phyloP scores from a whole-genome alignment of 2,329 filamentous ascomycete species.

The Aspergillus proliferans region DNA sequence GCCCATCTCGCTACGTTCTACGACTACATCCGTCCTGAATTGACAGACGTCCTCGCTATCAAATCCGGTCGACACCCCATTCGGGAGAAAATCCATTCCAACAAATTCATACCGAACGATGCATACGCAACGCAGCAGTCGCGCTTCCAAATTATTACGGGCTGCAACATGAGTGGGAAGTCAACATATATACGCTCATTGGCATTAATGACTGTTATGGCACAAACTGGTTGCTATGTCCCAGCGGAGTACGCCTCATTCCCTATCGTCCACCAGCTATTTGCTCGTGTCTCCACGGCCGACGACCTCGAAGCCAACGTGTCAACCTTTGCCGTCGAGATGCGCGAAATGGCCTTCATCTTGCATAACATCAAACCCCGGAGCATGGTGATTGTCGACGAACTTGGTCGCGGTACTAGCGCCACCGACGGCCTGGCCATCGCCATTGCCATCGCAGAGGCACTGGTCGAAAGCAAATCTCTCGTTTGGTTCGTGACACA shows the following conservation, averaged over 20 bases:
- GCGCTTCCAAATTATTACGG: constrained; percentile 88
- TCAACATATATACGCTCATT: constrained; percentile 88
- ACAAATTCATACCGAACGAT: constrained; percentile 78
- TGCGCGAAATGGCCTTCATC: constrained; percentile 94
- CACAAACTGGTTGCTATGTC: constrained; percentile 85
- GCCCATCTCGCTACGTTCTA: constrained; percentile 63
- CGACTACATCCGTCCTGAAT: constrained; percentile 63
- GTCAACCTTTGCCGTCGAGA: constrained; percentile 89
- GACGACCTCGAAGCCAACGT: constrained; percentile 86
- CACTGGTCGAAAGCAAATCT: constrained; percentile 69
- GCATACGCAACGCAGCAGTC: constrained; percentile 74
- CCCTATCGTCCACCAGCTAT: constrained; percentile 73
- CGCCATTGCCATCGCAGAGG: constrained; percentile 83
- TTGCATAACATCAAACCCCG: constrained; percentile 70
- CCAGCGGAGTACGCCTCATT: constrained; percentile 79
- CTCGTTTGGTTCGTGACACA: constrained; percentile 92
- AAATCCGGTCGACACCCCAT: constrained; percentile 73
- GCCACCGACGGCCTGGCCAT: constrained; percentile 84
- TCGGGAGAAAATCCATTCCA: constrained; percentile 63
- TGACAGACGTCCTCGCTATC: constrained; percentile 64
- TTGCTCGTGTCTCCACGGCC: constrained; percentile 79
- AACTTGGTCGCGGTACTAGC: constrained; percentile 85
- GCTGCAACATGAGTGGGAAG: constrained; percentile 97
- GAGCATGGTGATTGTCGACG: constrained; percentile 80
- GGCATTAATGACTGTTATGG: constrained; percentile 83